Conservation (phyloP, 176 grass and related monocot species). For the Oryza nivara region DNA sequence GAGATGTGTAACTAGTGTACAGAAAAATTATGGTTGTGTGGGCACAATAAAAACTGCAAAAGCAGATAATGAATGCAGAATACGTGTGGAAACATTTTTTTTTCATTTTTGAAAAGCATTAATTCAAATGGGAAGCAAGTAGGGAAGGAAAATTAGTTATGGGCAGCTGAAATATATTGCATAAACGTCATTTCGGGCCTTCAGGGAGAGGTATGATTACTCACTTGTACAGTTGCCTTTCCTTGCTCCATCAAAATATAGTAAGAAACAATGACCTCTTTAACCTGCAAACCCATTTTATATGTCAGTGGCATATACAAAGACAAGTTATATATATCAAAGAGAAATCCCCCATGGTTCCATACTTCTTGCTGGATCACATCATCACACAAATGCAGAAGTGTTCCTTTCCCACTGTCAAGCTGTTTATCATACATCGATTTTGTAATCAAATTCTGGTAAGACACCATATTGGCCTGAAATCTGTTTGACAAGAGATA, state of each 20-base stretch:
- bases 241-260: constrained; percentile 95
- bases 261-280: constrained; percentile 91
- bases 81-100: background rate
- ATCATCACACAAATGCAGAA: constrained; percentile 91
- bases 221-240: constrained; percentile 63
- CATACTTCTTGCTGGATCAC: constrained; percentile 98
- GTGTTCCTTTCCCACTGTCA: constrained; percentile 93
- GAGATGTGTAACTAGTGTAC: background rate
- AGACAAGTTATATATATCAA: background rate
- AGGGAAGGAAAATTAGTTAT: background rate
- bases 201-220: constrained; percentile 12
- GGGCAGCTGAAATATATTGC: background rate
- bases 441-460: constrained; percentile 92
- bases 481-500: constrained; percentile 55
- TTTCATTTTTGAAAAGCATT: background rate
- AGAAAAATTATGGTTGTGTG: background rate
- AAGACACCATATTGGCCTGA: constrained; percentile 72
- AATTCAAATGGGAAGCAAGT: background rate
- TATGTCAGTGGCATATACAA: background rate
- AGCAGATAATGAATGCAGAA: background rate
- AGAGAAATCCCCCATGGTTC: background rate
- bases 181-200: background rate
- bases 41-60: background rate
- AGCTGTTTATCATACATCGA: constrained; percentile 99
- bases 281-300: constrained; percentile 59